Percentiles rank a stretch among this genome's conserved stretches.
Evolutionary conservation across 805 yeast genomes (phyloP).

Genomic region (Priceomyces medius): DNA sequence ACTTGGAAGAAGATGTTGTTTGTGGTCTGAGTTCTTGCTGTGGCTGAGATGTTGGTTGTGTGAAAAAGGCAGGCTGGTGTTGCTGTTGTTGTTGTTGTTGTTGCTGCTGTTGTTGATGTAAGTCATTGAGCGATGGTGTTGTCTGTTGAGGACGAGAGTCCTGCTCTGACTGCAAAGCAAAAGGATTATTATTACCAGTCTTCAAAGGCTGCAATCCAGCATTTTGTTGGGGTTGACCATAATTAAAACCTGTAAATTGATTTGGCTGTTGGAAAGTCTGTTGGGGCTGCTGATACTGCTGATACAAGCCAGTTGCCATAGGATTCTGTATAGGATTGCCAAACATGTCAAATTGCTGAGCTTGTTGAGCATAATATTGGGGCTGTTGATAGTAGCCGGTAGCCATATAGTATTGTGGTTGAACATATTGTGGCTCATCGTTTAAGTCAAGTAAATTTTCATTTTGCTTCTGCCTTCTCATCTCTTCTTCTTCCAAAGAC

Average conservation of each 20-base stretch:
- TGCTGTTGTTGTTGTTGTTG: conserved; percentile 27
- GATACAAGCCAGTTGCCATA: conserved; percentile 55
- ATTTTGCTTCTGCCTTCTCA: conserved; percentile 50
- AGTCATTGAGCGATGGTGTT: conserved; percentile 27
- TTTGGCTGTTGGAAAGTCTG: conserved; percentile 22
- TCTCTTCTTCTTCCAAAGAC: conserved; percentile 74
- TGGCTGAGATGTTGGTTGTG: conserved; percentile 22
- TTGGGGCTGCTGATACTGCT: conserved; percentile 30
- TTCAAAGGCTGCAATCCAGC: conserved; percentile 49
- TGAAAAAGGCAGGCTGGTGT: conserved; percentile 29
- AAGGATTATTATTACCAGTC: conserved; percentile 79
- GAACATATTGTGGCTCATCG: conserved; percentile 32
- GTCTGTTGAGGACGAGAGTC: conserved; percentile 20
- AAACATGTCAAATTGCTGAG: conserved; percentile 55
- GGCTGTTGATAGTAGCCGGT: conserved; percentile 25
- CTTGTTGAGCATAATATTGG: conserved; percentile 17
- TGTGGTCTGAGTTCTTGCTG: conserved; percentile 32
- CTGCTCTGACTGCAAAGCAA: conserved; percentile 45
- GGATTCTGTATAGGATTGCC: conserved; percentile 63
- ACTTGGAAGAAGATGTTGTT: conserved; percentile 33
- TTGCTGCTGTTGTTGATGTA: conserved; percentile 16
- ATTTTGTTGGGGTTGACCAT: conserved; percentile 25
- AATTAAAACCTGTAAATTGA: conserved; percentile 25
- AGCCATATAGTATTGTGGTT: conserved; percentile 27
- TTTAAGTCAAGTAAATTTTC: conserved; percentile 55